Percentiles rank a stretch among this genome's conserved stretches.
Evolutionary conservation across 768 basidiomycete species (phyloP).

Genomic region (Rossbeevera mucosa): DNA sequence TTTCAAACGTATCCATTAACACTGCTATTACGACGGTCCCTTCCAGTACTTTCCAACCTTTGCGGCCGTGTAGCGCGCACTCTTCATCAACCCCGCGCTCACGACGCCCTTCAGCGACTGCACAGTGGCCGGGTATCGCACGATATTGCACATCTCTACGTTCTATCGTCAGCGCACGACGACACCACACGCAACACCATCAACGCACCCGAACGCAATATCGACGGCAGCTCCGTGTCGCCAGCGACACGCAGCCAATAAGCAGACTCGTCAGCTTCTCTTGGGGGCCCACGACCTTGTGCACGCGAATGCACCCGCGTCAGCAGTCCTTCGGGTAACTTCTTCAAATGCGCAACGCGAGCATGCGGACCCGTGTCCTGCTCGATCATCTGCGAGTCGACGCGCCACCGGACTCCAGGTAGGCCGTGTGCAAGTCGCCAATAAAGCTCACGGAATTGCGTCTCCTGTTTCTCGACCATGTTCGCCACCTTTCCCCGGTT

Average conservation of each 20-base stretch:
- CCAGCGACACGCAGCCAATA: conserved; percentile 73
- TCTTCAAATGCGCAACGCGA: conserved; percentile 67
- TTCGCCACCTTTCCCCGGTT: conserved; percentile 93
- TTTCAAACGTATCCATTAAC: too few species aligned
- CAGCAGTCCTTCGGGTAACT: conserved; percentile 70
- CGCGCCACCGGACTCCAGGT: conserved; percentile 75
- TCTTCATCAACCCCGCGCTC: conserved; percentile 78
- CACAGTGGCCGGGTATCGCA: conserved; percentile 75
- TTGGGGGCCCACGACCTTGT: conserved; percentile 28
- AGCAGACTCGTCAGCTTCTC: conserved; percentile 64
- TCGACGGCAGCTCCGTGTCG: conserved; percentile 50
- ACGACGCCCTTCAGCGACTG: conserved; percentile 85
- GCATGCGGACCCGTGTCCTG: conserved; percentile 73
- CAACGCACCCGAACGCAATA: conserved; percentile 51
- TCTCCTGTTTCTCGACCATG: conserved; percentile 78
- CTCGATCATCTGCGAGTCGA: conserved; percentile 47
- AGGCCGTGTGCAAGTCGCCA: conserved; percentile 70
- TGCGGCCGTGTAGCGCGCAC: conserved; percentile 63
- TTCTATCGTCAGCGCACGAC: background rate
- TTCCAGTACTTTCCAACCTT: conserved; percentile 88
- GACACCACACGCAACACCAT: background rate
- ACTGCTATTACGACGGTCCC: too few species aligned
- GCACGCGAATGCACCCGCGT: conserved; percentile 43
- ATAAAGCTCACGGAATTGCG: conserved; percentile 87
- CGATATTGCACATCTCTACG: conserved; percentile 71